Percentiles rank a stretch among this genome's conserved stretches.
These are phyloP conservation scores for Vaccinium vitisidaea DNA, from an alignment of 148 eudicot genomes.

Conservation along the genomic window DNA sequence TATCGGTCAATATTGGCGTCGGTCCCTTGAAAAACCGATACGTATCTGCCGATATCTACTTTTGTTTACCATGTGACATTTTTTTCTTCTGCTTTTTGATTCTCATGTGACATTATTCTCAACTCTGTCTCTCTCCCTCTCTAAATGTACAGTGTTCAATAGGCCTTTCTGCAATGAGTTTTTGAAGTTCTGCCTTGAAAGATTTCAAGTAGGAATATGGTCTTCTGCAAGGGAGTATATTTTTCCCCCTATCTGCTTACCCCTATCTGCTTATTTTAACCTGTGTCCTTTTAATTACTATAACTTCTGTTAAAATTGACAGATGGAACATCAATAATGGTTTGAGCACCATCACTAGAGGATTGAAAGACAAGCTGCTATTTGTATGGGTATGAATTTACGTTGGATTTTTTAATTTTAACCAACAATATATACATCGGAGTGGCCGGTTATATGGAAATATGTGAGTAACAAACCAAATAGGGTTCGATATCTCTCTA, in stretches of 20 bases:
- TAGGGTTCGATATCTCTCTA: no score
- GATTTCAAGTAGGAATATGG: not conserved
- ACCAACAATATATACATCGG: no score
- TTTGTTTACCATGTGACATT: no score
- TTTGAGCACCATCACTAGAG: constrained; percentile 22
- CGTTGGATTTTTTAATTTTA: no score
- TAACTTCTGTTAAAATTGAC: not conserved
- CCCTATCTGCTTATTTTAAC: not conserved
- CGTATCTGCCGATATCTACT: no score
- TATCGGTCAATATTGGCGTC: no score
- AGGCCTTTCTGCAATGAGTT: not conserved
- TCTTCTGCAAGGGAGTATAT: not conserved
- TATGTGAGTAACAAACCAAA: no score
- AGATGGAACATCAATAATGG: constrained; percentile 27
- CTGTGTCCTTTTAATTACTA: not conserved
- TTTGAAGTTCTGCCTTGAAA: not conserved
- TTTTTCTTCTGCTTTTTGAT: no score
- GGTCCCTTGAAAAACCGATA: no score
- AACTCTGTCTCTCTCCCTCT: not conserved
- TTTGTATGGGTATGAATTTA: constrained; percentile 34
- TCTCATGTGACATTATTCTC: no score
- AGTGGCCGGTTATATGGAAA: no score
- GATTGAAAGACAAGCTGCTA: constrained; percentile 19
- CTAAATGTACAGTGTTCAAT: not conserved
- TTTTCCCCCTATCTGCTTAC: no score